These are phyloP conservation scores for Suhomyces anneliseae DNA, from an alignment of 1,139 yeast species.

Conservation along the genomic window DNA sequence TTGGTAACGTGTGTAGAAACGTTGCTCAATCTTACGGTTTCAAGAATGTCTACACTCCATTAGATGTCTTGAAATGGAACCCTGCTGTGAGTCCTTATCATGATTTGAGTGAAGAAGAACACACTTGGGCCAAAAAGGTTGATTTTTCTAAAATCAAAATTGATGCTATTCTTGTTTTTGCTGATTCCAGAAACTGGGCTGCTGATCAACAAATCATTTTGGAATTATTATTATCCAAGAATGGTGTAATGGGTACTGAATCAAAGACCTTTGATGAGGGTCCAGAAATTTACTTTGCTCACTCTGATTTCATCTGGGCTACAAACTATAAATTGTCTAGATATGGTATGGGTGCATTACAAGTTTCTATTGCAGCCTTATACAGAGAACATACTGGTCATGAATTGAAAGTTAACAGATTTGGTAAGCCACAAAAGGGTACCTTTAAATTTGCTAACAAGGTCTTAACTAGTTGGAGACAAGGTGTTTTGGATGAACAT, in stretches of 20 bases:
- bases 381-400: slow-evolving; percentile 79
- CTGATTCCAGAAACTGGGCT: slow-evolving; percentile 87
- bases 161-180: slow-evolving; percentile 76
- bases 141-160: slow-evolving; percentile 65
- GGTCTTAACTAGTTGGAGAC: slow-evolving; percentile 74
- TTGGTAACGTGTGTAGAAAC: slow-evolving; percentile 76
- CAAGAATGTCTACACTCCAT: slow-evolving; percentile 72
- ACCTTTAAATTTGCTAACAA: slow-evolving; percentile 79
- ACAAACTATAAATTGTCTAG: slow-evolving; percentile 77
- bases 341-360: slow-evolving; percentile 89
- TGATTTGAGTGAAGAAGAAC: slow-evolving; percentile 70
- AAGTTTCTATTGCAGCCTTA: slow-evolving; percentile 79
- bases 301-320: slow-evolving; percentile 87
- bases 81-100: slow-evolving; percentile 84
- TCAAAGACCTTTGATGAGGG: slow-evolving; percentile 72
- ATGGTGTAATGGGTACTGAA: slow-evolving; percentile 81
- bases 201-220: slow-evolving; percentile 85
- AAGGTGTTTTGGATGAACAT: slow-evolving; percentile 72
- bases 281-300: slow-evolving; percentile 81
- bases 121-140: slow-evolving; percentile 51
- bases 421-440: slow-evolving; percentile 84
- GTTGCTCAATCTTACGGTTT: slow-evolving; percentile 80
- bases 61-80: slow-evolving; percentile 80
- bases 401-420: slow-evolving; percentile 72
- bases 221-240: slow-evolving; percentile 68